Percentiles rank a stretch among this genome's conserved stretches.
phyloP scores from a whole-genome alignment of 2,329 filamentous ascomycete species.

The Microdochium nivale region DNA sequence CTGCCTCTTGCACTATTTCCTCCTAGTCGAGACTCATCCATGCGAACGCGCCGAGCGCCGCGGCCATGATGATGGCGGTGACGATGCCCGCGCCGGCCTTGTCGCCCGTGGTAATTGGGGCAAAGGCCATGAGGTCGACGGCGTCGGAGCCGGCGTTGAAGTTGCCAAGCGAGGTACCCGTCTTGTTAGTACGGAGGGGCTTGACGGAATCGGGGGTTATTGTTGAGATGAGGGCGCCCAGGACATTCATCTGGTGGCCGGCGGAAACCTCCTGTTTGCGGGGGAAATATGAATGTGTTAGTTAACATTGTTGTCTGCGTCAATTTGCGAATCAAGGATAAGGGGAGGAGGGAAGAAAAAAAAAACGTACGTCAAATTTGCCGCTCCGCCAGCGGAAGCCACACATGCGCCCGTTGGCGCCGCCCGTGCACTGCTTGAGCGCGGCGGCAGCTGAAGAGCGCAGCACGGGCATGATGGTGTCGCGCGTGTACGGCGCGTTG shows the following conservation, averaged over 20 bases:
- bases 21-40: slow-evolving; percentile 1
- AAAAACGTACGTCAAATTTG: slow-evolving; percentile 30
- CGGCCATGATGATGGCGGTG: slow-evolving; percentile 21
- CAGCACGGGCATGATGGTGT: slow-evolving; percentile 26
- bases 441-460: slow-evolving; percentile 27
- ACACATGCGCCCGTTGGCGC: slow-evolving; percentile 31
- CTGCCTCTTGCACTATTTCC: too few species aligned
- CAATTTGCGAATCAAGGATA: not conserved
- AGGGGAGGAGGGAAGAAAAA: not conserved
- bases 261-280: slow-evolving; percentile 33
- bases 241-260: slow-evolving; percentile 40
- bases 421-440: slow-evolving; percentile 23
- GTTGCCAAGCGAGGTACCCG: slow-evolving; percentile 25
- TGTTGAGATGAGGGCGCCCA: slow-evolving; percentile 34
- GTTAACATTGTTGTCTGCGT: not conserved
- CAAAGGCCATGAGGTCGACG: slow-evolving; percentile 2
- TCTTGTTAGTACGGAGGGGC: slow-evolving; percentile 26
- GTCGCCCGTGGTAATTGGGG: slow-evolving; percentile 14
- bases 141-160: slow-evolving; percentile 11
- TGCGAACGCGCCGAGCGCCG: slow-evolving; percentile 11
- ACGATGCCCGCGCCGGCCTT: slow-evolving; percentile 19
- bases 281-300: not conserved
- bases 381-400: slow-evolving; percentile 39
- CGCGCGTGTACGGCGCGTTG: slow-evolving; percentile 24
- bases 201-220: slow-evolving; percentile 22